Percentiles rank a stretch among this genome's conserved stretches.
Evolutionary conservation across 371 early-diverging fungal genomes (phyloP).

Genomic region (Funneliformis caledonium): DNA sequence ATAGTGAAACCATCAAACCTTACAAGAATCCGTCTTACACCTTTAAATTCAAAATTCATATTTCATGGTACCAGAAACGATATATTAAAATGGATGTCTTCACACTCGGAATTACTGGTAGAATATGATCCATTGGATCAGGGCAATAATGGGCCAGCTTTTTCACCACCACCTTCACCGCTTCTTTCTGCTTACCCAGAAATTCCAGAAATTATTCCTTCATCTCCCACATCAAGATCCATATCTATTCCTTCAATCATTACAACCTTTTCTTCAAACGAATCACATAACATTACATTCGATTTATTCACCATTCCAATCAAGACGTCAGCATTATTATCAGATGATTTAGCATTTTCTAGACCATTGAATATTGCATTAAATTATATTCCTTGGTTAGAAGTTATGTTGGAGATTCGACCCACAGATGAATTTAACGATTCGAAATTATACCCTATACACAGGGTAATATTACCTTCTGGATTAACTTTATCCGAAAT

Average conservation of each 20-base stretch:
- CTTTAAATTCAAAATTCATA: constrained; percentile 11
- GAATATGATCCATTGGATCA: constrained; percentile 12
- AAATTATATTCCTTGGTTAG: constrained; percentile 31
- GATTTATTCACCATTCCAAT: constrained; percentile 11
- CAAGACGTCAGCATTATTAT: constrained; percentile 1
- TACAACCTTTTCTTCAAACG: neutral
- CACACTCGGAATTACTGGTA: neutral
- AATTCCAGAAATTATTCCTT: neutral
- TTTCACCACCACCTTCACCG: constrained; percentile 27
- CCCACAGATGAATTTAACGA: constrained; percentile 11
- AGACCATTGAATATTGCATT: constrained; percentile 26
- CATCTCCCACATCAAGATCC: neutral
- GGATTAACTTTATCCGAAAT: constrained; percentile 16
- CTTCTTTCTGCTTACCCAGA: neutral
- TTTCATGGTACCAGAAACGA: constrained; percentile 30
- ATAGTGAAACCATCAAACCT: constrained; percentile 20
- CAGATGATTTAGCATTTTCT: constrained; percentile 1
- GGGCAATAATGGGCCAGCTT: neutral
- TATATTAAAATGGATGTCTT: constrained; percentile 34
- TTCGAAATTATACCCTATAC: constrained; percentile 19
- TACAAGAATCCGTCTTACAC: constrained; percentile 22
- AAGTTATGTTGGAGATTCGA: constrained; percentile 30
- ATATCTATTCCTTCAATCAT: neutral
- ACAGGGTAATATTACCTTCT: constrained; percentile 20
- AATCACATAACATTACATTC: constrained; percentile 8